Base-by-base conservation (phyloP, 495 filamentous ascomycete genomes). In the Cairneyella variabilis region DNA sequence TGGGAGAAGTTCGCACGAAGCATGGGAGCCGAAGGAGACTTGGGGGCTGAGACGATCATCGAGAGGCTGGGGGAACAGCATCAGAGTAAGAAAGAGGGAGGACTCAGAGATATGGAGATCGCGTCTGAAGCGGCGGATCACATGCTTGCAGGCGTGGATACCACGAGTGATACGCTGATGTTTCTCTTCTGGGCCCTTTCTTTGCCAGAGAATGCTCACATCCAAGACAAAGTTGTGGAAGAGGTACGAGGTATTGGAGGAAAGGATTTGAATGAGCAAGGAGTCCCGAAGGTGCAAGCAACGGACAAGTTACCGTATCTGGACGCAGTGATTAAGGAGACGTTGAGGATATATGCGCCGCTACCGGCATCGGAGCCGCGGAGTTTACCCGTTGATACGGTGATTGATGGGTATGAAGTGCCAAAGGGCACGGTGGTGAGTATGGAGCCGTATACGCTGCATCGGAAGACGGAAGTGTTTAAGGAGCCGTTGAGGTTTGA, bases 361-460 rank as follows among this genome's bases (percentile, higher is more conserved):
- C 85, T 89, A 12, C 88, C 88, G 0, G 87, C 86, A 0, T 81
- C 84, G 0, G 84, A 90, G 61, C 88, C 87, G 3, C 82, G 89
- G 22, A 76, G 86, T 20, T 86, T 85, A 0, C 87, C 88, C 0
- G 58, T 58, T 4, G 32, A 28, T 17, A 27, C 14, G 10, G 34
- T 38, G 3, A 71, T 91, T 2, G 86, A 73, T 3, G 72, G 72
- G 0, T 80, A 82, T 48, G 37, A 71, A 11, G 48, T 93, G 3
- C 84, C 87, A 0, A 77, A 69, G 0, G 75, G 79, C 27, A 76
- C 83, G 1, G 71, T 87, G 3, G 76, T 91, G 3, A 84, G 82
- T 40, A 80, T 83, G 16, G 76, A 86, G 50, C 79, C 84, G 17
- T 86, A 85, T 57, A 78, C 75, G 0, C 67, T 92, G 25, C 88